Conservation (phyloP, 2,329 filamentous ascomycete genomes). For the Fusarium haematococcum region DNA sequence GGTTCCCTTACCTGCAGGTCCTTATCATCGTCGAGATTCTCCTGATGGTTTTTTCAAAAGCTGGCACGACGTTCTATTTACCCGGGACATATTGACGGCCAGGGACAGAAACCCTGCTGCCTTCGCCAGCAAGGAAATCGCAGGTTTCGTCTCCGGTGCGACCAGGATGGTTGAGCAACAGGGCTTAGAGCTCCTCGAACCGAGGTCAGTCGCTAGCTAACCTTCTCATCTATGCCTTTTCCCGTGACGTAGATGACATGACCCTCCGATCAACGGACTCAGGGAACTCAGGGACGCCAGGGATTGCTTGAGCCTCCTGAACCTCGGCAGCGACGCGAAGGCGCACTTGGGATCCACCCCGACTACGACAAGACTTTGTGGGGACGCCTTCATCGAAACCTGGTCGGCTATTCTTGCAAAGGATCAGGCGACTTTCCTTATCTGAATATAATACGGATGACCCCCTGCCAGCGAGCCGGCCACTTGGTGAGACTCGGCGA, state of each 20-base stretch:
- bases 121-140: neutral
- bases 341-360: neutral
- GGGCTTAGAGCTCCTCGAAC: neutral
- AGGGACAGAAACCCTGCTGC: neutral
- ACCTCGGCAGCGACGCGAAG: neutral
- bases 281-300: neutral
- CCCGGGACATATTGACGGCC: neutral
- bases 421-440: neutral
- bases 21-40: neutral
- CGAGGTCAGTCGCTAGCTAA: neutral
- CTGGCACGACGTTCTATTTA: neutral
- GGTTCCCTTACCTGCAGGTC: neutral
- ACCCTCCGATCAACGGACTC: neutral
- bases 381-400: neutral
- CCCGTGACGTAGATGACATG: neutral
- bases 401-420: neutral
- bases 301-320: neutral
- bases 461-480: neutral
- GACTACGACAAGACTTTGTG: neutral
- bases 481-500: neutral
- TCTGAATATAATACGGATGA: neutral
- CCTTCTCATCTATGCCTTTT: neutral
- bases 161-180: neutral
- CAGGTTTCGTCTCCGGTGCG: neutral
- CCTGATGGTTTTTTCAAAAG: neutral